These are phyloP conservation scores for Arabidopsis hybrid DNA, from an alignment of 441 rosid genomes.

Conservation along the genomic window DNA sequence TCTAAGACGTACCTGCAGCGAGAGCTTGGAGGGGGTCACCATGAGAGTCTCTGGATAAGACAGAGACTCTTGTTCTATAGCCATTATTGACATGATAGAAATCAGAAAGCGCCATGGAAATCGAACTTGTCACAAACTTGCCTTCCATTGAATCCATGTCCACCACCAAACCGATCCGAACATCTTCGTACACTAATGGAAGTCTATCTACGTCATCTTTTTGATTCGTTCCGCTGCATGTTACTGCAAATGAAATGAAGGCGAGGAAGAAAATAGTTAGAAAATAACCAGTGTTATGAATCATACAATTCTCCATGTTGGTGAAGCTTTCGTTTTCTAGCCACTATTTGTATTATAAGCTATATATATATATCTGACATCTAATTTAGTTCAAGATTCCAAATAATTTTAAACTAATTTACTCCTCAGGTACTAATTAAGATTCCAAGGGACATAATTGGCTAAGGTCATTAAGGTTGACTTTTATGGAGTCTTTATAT, in stretches of 20 bases:
- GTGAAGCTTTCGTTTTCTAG: not conserved
- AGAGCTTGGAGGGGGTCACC: conserved; percentile 44
- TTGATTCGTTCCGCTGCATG: not conserved
- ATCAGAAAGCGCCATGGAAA: conserved; percentile 45
- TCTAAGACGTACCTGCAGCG: conserved; percentile 22
- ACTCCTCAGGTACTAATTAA: not conserved
- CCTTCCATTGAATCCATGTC: conserved; percentile 40
- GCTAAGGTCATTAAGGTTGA: not conserved
- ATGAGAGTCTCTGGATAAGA: conserved; percentile 36
- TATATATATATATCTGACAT: not conserved
- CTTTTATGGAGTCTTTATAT: not conserved
- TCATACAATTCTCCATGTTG: not conserved
- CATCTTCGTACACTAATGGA: conserved; percentile 14
- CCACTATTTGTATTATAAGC: not conserved
- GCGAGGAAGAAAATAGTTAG: not conserved
- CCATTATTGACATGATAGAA: conserved; percentile 33
- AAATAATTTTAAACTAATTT: not conserved
- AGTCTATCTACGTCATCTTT: not conserved
- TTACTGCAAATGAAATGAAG: conserved; percentile 3
- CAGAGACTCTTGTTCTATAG: conserved; percentile 39
- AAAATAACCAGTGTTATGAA: not conserved
- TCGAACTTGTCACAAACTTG: conserved; percentile 28
- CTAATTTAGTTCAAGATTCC: not conserved
- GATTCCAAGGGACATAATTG: not conserved
- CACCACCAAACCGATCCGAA: conserved; percentile 41